Evolutionary conservation across 2,329 filamentous ascomycete genomes (phyloP).

Genomic region (Colletotrichum plurivorum): DNA sequence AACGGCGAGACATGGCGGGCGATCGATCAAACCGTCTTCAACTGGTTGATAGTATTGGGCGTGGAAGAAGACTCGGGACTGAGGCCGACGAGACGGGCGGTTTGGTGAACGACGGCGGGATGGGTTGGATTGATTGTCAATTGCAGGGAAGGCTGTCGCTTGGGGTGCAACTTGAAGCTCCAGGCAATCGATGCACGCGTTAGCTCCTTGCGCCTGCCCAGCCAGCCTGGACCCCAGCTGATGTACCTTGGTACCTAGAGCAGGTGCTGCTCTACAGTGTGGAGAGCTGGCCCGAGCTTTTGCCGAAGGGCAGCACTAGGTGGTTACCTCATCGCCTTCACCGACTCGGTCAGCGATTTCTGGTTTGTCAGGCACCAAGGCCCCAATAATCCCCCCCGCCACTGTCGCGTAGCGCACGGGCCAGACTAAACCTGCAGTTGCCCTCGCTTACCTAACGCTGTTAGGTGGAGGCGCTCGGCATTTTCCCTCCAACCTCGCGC

Average conservation of each 20-base stretch:
- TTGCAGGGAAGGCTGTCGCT: slow-evolving; percentile 38
- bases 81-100: slow-evolving; percentile 24
- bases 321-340: neutral
- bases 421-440: slow-evolving; percentile 6
- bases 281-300: slow-evolving; percentile 27
- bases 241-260: slow-evolving; percentile 17
- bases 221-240: slow-evolving; percentile 32
- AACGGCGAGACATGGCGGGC: slow-evolving; percentile 89
- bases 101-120: slow-evolving; percentile 15
- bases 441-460: slow-evolving; percentile 32
- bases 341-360: neutral
- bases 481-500: slow-evolving; percentile 40
- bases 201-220: slow-evolving; percentile 38
- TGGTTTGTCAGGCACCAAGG: neutral
- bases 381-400: neutral
- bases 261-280: neutral
- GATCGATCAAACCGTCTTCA: slow-evolving; percentile 1
- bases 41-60: neutral
- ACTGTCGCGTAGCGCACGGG: neutral
- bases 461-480: slow-evolving; percentile 36
- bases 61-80: neutral
- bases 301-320: slow-evolving; percentile 1
- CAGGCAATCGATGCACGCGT: slow-evolving; percentile 44
- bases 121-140: slow-evolving; percentile 27
- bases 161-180: slow-evolving; percentile 41